Evolutionary conservation across 768 basidiomycete genomes (phyloP), one percentile per base, ranked within the genome.

Genomic region (Rhizopogon roseolus): DNA sequence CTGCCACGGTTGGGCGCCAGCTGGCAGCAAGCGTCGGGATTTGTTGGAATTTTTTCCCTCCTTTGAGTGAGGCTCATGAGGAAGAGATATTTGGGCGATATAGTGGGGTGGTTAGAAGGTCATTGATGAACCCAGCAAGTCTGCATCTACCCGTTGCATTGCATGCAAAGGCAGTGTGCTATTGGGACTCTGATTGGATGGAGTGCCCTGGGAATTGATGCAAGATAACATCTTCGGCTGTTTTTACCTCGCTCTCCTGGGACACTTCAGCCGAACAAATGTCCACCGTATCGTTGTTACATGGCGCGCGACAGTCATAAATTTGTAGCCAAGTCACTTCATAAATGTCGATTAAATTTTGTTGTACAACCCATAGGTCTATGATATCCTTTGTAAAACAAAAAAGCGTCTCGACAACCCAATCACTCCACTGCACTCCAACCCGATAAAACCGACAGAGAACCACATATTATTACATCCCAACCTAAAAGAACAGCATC

Each of bases 1-100:
- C 60, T 70, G 62, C 68, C 66, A 70, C 68, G 66, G 17, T 64
- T 28, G 64, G 43, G 66, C 68, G 66, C 58, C 60, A 50, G 56
- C 41, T 14, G 36, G 34, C 36, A n/a, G 52, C 53, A 42, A 56
- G 54, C 29, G 43, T 19, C 54, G 27, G 49, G 43, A 36, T 45
- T 54, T 53, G 32, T 36, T 22, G 25, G 13, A 22, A 16, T 13
- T 2, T 32, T 34, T 32, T 36, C 45, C 2, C 34, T 11, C 11
- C 11, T 36, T 3, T 22, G 28, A n/a, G n/a, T 16, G 16, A 34
- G 29, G 22, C 4, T 49, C 9, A 22, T 22, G 22, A 22, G 19
- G 29, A 32, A 22, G 19, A 13, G 51, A 50, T 11, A 6, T 9
- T 16, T 34, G 29, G 29, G 4, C 9, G 25, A 50, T 29, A 50